A percentile compares a stretch with the other conserved stretches of the same genome.
Evolutionary conservation across 192 early-diverging fungal species (phyloP).

Genomic region (Linderina pennispora): DNA sequence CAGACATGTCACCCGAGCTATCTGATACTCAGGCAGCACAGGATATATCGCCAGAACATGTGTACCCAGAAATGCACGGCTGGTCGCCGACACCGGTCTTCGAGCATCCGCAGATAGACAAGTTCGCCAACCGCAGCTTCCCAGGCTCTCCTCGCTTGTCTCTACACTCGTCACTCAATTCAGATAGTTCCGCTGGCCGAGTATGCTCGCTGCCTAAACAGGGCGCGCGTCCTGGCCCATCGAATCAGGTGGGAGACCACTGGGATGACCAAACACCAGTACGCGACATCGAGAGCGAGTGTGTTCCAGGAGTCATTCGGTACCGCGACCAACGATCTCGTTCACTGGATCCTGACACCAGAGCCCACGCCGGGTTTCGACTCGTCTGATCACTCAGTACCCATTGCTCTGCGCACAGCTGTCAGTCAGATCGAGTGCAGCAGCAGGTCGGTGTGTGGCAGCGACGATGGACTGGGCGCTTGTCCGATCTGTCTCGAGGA

Average conservation of each 20-base stretch:
- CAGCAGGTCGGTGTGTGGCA: slow-evolving; percentile 10
- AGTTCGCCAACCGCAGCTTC: no score
- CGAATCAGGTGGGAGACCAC: neutral
- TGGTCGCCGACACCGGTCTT: no score
- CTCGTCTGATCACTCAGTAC: neutral
- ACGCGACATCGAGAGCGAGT: neutral
- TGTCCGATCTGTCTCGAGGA: slow-evolving; percentile 69
- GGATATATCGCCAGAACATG: no score
- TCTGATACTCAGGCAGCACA: neutral
- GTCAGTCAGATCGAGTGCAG: slow-evolving; percentile 32
- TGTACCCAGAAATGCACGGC: no score
- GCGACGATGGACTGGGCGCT: slow-evolving; percentile 23
- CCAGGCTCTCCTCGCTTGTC: no score
- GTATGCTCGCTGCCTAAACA: no score
- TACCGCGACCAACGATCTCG: slow-evolving; percentile 23
- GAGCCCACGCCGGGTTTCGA: neutral
- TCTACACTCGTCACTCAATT: neutral
- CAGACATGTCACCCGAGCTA: neutral
- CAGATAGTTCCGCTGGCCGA: no score
- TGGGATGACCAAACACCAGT: slow-evolving; percentile 12
- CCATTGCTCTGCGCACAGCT: slow-evolving; percentile 4
- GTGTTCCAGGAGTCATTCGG: slow-evolving; percentile 7
- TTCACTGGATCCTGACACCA: slow-evolving; percentile 13
- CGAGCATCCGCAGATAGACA: no score
- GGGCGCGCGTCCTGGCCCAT: no score